Evolutionary conservation across 1,284 basidiomycete genomes (phyloP).

Genomic region (Limonomyces culmigenus): DNA sequence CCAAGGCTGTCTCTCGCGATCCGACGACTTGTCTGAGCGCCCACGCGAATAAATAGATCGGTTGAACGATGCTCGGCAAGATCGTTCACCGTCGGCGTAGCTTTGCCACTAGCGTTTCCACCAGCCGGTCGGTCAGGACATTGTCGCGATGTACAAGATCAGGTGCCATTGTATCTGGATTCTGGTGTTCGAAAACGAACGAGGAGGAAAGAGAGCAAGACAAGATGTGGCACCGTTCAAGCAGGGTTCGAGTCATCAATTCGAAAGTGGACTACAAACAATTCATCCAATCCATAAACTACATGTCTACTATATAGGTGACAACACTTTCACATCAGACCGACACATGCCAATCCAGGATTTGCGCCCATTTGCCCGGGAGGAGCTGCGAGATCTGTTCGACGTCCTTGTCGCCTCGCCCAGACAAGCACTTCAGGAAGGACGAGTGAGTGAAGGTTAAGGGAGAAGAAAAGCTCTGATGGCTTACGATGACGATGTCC

Average conservation of each 20-base stretch:
- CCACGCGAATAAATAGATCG: background rate
- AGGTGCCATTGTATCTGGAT: too few species aligned
- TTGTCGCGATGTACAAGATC: too few species aligned
- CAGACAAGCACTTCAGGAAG: slow-evolving; percentile 59
- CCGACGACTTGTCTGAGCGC: slow-evolving; percentile 67
- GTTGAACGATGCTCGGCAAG: background rate
- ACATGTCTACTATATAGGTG: too few species aligned
- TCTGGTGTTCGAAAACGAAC: too few species aligned
- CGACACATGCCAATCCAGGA: slow-evolving; percentile 70
- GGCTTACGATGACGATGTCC: slow-evolving; percentile 79
- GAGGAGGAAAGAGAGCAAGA: too few species aligned
- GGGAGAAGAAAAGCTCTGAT: slow-evolving; percentile 3
- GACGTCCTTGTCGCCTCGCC: slow-evolving; percentile 90
- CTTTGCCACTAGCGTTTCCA: slow-evolving; percentile 14
- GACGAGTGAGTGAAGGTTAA: slow-evolving; percentile 2
- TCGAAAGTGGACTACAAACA: slow-evolving; percentile 2
- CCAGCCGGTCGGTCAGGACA: slow-evolving; percentile 12
- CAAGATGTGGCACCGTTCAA: slow-evolving; percentile 9
- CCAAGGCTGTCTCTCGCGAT: slow-evolving; percentile 74
- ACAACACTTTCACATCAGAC: background rate
- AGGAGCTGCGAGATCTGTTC: slow-evolving; percentile 77
- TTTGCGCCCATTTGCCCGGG: slow-evolving; percentile 78
- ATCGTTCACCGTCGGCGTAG: slow-evolving; percentile 11
- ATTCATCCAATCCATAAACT: background rate
- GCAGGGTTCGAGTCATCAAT: slow-evolving; percentile 13